Conservation (phyloP, 2,329 filamentous ascomycete species). For the Elsinoe arachidis region DNA sequence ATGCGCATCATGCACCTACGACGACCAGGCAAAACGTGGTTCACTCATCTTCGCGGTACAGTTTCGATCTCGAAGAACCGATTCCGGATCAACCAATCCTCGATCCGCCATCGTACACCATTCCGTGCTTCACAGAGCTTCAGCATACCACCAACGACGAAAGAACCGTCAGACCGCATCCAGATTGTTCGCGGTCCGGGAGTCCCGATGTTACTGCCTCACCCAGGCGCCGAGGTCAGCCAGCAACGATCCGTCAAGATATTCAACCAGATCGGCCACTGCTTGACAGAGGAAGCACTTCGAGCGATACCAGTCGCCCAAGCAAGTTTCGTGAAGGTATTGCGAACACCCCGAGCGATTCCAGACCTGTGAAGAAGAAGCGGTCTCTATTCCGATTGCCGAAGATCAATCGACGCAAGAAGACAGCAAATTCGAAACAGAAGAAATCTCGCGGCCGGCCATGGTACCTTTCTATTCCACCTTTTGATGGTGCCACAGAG, state of each 20-base stretch:
- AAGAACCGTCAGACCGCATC: not conserved
- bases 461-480: conserved; percentile 14
- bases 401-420: conserved; percentile 16
- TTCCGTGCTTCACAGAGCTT: not conserved
- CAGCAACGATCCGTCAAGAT: not conserved
- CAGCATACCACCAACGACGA: too few species aligned
- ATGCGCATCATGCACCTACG: not conserved
- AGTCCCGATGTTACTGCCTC: not conserved
- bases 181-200: not conserved
- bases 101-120: not conserved
- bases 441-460: conserved; percentile 22
- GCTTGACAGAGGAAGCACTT: conserved; percentile 15
- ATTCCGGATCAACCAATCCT: not conserved
- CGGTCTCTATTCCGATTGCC: conserved; percentile 25
- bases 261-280: not conserved
- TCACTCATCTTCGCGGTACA: not conserved
- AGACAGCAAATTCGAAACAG: conserved; percentile 18
- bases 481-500: conserved; percentile 21
- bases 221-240: not conserved
- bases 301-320: conserved; percentile 17
- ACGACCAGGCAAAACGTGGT: not conserved
- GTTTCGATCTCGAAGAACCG: not conserved
- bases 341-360: conserved; percentile 19
- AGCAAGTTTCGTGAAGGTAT: conserved; percentile 17
- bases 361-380: conserved; percentile 20